Conservation (phyloP, 2,329 filamentous ascomycete species). For the Aspergillus ustus region DNA sequence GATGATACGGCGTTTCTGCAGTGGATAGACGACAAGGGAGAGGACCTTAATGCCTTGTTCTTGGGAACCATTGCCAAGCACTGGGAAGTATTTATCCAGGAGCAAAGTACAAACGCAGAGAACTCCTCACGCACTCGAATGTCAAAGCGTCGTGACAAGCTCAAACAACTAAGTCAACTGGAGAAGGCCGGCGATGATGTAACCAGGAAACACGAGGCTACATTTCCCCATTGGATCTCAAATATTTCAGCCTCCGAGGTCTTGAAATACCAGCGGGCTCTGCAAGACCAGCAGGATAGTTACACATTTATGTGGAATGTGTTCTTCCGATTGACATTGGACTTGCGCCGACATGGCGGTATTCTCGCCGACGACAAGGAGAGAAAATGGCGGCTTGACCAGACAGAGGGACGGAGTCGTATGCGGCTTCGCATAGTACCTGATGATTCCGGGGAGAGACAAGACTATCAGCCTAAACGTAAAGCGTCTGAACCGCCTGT, state of each 20-base stretch:
- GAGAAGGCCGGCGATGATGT: constrained; percentile 71
- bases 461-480: constrained; percentile 84
- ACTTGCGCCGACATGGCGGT: constrained; percentile 78
- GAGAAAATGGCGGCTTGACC: constrained; percentile 87
- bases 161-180: constrained; percentile 79
- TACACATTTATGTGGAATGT: constrained; percentile 74
- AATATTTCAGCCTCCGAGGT: constrained; percentile 94
- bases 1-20: constrained; percentile 86
- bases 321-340: constrained; percentile 77
- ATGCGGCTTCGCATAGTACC: constrained; percentile 89
- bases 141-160: constrained; percentile 76
- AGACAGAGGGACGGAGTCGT: constrained; percentile 92
- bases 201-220: constrained; percentile 80
- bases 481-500: constrained; percentile 61
- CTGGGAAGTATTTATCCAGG: constrained; percentile 86
- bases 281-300: constrained; percentile 94
- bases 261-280: constrained; percentile 82
- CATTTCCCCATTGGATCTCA: constrained; percentile 88
- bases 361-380: constrained; percentile 70
- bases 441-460: constrained; percentile 69
- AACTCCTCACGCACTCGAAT: constrained; percentile 74
- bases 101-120: constrained; percentile 79
- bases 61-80: constrained; percentile 76
- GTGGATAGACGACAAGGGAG: constrained; percentile 84
- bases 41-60: constrained; percentile 80